These are phyloP conservation scores for Saposhnikovia divaricata DNA, from an alignment of 129 eudicot species.

Conservation along the genomic window DNA sequence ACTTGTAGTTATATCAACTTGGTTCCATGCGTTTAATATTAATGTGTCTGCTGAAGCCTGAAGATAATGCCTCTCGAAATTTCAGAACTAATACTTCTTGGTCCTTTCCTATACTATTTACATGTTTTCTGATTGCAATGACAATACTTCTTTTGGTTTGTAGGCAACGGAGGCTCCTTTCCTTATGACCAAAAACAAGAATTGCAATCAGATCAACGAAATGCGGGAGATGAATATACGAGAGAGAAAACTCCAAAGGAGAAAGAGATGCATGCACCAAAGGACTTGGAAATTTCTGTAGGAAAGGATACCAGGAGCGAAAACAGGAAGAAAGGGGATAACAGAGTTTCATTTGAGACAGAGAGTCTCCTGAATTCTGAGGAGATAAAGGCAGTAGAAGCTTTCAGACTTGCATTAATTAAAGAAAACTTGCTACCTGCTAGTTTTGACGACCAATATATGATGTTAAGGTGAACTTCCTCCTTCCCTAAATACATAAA, in stretches of 20 bases:
- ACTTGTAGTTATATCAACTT: background rate
- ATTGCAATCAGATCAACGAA: constrained; percentile 27
- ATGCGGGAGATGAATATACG: constrained; percentile 31
- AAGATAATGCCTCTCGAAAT: background rate
- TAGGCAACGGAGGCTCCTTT: constrained; percentile 40
- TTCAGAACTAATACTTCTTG: background rate
- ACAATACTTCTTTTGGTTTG: background rate
- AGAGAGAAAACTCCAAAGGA: constrained; percentile 34
- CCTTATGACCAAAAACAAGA: constrained; percentile 25
- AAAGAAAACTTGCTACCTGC: constrained; percentile 52
- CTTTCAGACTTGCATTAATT: constrained; percentile 44
- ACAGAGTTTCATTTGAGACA: constrained; percentile 30
- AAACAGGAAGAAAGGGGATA: constrained; percentile 31
- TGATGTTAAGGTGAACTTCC: constrained; percentile 49
- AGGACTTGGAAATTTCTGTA: constrained; percentile 36
- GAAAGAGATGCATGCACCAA: constrained; percentile 31
- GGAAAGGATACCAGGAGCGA: constrained; percentile 18
- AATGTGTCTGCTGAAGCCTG: background rate
- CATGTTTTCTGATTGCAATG: background rate
- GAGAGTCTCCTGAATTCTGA: constrained; percentile 43
- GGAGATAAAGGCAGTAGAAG: constrained; percentile 49
- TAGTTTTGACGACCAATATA: constrained; percentile 53
- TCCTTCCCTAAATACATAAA: background rate
- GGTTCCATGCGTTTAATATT: background rate
- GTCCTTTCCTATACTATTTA: background rate